Evolutionary conservation across 257 asterid genomes (phyloP).

Genomic region (Solanum corneliomulleri): DNA sequence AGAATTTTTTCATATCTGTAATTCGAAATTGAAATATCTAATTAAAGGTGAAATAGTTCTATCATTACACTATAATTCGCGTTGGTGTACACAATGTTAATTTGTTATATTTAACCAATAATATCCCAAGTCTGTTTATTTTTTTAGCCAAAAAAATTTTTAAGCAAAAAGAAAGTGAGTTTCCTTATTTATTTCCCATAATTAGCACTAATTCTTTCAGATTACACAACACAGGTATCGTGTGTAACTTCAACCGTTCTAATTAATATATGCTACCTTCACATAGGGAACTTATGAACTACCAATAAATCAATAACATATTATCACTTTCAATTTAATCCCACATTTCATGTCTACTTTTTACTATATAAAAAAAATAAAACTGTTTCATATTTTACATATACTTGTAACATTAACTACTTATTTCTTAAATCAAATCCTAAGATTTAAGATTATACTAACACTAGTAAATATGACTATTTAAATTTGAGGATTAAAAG

Average conservation of each 20-base stretch:
- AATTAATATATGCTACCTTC: neutral
- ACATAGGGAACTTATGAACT: neutral
- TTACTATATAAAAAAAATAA: neutral
- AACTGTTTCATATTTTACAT: neutral
- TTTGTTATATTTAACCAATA: neutral
- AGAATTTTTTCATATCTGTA: too few relatives aligned
- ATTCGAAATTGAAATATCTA: accelerated
- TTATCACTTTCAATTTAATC: neutral
- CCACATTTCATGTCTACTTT: neutral
- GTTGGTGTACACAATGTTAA: neutral
- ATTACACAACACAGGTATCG: neutral
- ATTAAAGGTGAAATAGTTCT: too few relatives aligned
- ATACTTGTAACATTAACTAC: neutral
- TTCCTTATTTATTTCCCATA: neutral
- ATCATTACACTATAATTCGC: neutral
- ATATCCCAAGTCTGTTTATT: neutral
- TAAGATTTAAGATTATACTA: neutral
- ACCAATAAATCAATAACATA: neutral
- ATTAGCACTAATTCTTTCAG: neutral
- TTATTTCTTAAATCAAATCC: neutral
- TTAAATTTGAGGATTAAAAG: neutral
- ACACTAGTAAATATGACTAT: neutral
- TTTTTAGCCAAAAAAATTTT: neutral
- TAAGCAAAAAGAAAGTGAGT: neutral
- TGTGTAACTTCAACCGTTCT: neutral